Evolutionary conservation across 768 basidiomycete species (phyloP), one percentile per base, ranked within the genome.

Genomic region (Mycena rosella): DNA sequence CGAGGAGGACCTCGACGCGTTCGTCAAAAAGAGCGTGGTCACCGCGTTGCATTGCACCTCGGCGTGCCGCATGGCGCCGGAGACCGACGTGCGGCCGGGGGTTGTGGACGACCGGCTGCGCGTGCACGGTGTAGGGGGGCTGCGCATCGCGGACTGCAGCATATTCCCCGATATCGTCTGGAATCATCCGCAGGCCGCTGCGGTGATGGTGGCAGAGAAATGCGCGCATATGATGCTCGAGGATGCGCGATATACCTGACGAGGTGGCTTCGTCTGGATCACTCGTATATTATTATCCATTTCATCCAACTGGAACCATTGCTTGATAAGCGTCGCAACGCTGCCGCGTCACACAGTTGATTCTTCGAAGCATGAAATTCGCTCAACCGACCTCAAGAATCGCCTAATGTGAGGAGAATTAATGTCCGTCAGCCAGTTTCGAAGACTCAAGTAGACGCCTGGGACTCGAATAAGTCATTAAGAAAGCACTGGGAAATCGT

Each of bases 101-200:
- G 85, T 86, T 0, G 84, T 88, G 32, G 84, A 85, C 67, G 81
- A 82, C 54, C 73, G 80, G 29, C 71, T 85, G 18, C 70, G 77
- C 17, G 87, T 88, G 0, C 81, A 87, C 73, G 87, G 87, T 9
- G 75, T 83, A 1, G 40, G 54, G 30, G 81, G 81, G 54, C 69
- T 88, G 36, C 78, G 86, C 45, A 80, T 84, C 29, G 77, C 77
- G n/a, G 83, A 83, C 63, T 70, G 74, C 3, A 75, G 72, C 48
- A 69, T 78, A 14, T 77, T 79, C 42, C 82, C 82, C 0, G 49
- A 65, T 7, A 74, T 81, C 30, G 63, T 75, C 11, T 74, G 75
- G 10, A 61, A 75, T 11, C 83, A 84, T 70, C 69, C 73, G 2
- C 75, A 77, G 74, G 81, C 82, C 2, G 75, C 79, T 8, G 74